Percentiles rank a stretch among this genome's conserved stretches.
These are phyloP conservation scores for Malus asiatica DNA, from an alignment of 306 rosid genomes.

Conservation along the genomic window DNA sequence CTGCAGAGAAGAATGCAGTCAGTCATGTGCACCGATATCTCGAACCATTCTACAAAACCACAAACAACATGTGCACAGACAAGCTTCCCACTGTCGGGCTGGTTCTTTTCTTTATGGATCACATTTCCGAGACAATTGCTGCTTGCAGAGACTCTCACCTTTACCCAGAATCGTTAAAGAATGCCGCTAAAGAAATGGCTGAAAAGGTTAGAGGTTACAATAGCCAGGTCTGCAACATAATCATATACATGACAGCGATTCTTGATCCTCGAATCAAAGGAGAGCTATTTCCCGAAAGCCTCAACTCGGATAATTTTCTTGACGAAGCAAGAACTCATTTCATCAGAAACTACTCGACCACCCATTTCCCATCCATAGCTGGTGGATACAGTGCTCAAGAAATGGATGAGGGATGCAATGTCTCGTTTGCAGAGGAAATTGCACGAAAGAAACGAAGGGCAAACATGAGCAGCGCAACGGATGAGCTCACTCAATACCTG, in stretches of 20 bases:
- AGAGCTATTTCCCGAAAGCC: conserved; percentile 85
- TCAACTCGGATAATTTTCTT: conserved; percentile 54
- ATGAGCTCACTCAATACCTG: conserved; percentile 89
- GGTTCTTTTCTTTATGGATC: conserved; percentile 96
- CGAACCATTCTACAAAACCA: conserved; percentile 90
- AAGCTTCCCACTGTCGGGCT: conserved; percentile 80
- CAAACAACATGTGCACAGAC: conserved; percentile 81
- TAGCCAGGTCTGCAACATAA: conserved; percentile 73
- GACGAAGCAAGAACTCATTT: conserved; percentile 88
- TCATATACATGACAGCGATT: conserved; percentile 83
- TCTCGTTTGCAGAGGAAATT: conserved; percentile 93
- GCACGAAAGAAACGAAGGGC: conserved; percentile 88
- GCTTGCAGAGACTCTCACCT: conserved; percentile 74
- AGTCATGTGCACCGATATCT: conserved; percentile 71
- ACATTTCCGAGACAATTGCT: conserved; percentile 76
- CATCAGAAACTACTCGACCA: conserved; percentile 59
- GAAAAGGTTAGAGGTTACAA: conserved; percentile 61
- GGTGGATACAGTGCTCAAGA: conserved; percentile 62
- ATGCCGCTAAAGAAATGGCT: conserved; percentile 88
- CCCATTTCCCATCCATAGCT: conserved; percentile 58
- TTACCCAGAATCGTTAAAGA: conserved; percentile 81
- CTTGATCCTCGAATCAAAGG: conserved; percentile 93
- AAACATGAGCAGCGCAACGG: conserved; percentile 63
- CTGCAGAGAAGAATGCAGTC: conserved; percentile 66
- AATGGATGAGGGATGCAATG: conserved; percentile 66